Evolutionary conservation across 2,329 filamentous ascomycete species (phyloP).

Genomic region (Eutypella sp.): DNA sequence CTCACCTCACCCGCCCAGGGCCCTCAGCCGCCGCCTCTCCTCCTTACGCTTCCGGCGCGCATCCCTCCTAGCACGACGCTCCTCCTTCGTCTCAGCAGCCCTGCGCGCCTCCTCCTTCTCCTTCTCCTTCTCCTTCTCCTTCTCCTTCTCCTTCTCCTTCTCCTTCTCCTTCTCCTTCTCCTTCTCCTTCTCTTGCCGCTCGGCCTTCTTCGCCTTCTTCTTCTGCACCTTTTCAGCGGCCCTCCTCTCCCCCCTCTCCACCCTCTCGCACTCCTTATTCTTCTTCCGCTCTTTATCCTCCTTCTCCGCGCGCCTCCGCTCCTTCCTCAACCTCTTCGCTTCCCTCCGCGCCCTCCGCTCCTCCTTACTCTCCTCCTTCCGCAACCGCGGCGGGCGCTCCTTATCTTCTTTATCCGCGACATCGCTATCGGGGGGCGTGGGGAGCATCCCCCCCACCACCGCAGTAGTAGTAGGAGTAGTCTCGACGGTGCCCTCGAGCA

Average conservation of each 20-base stretch:
- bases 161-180: conserved; percentile 17
- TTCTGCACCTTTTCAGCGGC: conserved; percentile 23
- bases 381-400: conserved; percentile 25
- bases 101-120: conserved; percentile 19
- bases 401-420: too few species aligned
- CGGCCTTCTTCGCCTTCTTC: conserved; percentile 16
- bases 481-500: conserved; percentile 65
- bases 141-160: conserved; percentile 20
- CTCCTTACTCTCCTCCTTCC: conserved; percentile 27
- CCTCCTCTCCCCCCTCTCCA: conserved; percentile 18
- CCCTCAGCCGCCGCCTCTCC: conserved; percentile 21
- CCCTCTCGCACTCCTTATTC: conserved; percentile 19
- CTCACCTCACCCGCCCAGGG: conserved; percentile 8
- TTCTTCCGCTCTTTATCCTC: conserved; percentile 29
- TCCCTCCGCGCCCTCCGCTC: conserved; percentile 17
- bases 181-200: conserved; percentile 21
- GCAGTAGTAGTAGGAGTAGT: too few species aligned
- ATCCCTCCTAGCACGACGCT: conserved; percentile 38
- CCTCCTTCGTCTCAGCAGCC: conserved; percentile 40
- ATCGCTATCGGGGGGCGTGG: conserved; percentile 27
- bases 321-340: conserved; percentile 22
- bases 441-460: too few species aligned
- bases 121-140: conserved; percentile 16
- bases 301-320: conserved; percentile 18
- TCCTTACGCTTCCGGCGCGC: conserved; percentile 36